phyloP scores from a whole-genome alignment of 164 flowering plant genomes.

The Liquidambar formosana region DNA sequence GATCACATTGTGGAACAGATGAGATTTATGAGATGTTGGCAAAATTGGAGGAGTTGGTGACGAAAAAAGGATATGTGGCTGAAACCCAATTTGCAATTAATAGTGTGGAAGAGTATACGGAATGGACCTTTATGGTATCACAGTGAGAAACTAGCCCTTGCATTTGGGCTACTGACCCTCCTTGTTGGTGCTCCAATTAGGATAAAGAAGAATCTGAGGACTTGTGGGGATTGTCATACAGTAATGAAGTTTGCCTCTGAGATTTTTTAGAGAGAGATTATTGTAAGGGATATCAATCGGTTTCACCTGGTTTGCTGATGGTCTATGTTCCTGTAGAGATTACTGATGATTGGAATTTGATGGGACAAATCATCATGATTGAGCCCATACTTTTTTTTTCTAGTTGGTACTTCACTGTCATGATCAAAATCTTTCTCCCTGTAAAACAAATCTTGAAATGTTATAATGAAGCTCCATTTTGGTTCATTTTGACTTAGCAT shows the following conservation, averaged over 20 bases:
- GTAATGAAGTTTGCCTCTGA: conserved; percentile 47
- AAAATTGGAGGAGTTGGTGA: conserved; percentile 31
- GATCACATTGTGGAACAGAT: conserved; percentile 38
- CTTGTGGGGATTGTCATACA: conserved; percentile 58
- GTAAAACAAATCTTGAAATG: not conserved
- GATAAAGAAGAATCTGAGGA: conserved; percentile 53
- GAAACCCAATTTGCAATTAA: conserved; percentile 41
- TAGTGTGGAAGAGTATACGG: conserved; percentile 28
- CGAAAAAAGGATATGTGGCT: conserved; percentile 42
- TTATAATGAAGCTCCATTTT: not conserved
- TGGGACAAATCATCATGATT: not conserved
- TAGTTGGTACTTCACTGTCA: no score
- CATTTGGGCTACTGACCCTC: conserved; percentile 36
- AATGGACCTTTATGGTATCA: conserved; percentile 42
- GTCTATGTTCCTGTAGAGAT: conserved; percentile 44
- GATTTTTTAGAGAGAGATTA: conserved; percentile 37
- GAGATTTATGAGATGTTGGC: conserved; percentile 43
- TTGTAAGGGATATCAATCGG: conserved; percentile 42
- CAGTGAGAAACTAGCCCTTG: conserved; percentile 49
- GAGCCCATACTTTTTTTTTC: not conserved
- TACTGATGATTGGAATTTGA: conserved; percentile 31
- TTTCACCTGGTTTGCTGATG: conserved; percentile 37
- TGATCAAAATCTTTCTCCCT: not conserved
- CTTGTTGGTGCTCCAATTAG: conserved; percentile 45
- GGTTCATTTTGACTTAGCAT: not conserved